Conservation (phyloP, 2,329 filamentous ascomycete genomes). For the Neocucurbitaria cava region DNA sequence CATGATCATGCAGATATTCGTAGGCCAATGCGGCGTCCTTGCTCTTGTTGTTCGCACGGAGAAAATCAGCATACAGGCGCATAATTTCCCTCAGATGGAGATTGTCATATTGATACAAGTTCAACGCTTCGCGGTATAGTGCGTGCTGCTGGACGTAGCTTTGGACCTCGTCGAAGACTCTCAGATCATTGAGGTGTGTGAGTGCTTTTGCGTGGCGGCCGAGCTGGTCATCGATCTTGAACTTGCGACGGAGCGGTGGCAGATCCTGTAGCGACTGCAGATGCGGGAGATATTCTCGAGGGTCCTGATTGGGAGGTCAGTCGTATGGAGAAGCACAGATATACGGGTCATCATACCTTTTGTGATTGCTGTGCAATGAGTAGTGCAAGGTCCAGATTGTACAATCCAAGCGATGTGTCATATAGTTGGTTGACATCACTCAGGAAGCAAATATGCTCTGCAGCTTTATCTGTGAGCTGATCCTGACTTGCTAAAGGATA, state of each 20-base stretch:
- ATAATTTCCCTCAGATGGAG: slow-evolving; percentile 72
- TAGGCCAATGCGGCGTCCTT: slow-evolving; percentile 90
- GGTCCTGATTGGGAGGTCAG: slow-evolving; percentile 63
- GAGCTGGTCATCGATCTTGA: slow-evolving; percentile 89
- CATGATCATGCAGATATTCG: slow-evolving; percentile 80
- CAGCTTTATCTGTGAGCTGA: slow-evolving; percentile 78
- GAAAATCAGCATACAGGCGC: slow-evolving; percentile 77
- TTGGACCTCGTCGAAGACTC: slow-evolving; percentile 78
- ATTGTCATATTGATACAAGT: slow-evolving; percentile 82
- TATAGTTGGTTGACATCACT: slow-evolving; percentile 93
- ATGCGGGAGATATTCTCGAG: slow-evolving; percentile 93
- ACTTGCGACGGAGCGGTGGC: slow-evolving; percentile 72
- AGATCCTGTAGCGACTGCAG: slow-evolving; percentile 85
- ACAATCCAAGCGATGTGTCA: slow-evolving; percentile 86
- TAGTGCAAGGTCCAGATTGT: slow-evolving; percentile 87
- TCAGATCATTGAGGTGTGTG: slow-evolving; percentile 73
- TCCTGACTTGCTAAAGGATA: slow-evolving; percentile 47
- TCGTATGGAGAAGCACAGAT: neutral
- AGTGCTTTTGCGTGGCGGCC: slow-evolving; percentile 79
- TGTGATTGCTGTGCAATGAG: slow-evolving; percentile 95
- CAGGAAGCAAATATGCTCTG: slow-evolving; percentile 97
- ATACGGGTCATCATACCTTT: slow-evolving; percentile 59
- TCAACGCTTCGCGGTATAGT: slow-evolving; percentile 79
- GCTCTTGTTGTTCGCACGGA: slow-evolving; percentile 77
- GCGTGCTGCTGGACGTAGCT: slow-evolving; percentile 79